phyloP scores from a whole-genome alignment of 2,329 filamentous ascomycete species.

The Xylogone sp. region DNA sequence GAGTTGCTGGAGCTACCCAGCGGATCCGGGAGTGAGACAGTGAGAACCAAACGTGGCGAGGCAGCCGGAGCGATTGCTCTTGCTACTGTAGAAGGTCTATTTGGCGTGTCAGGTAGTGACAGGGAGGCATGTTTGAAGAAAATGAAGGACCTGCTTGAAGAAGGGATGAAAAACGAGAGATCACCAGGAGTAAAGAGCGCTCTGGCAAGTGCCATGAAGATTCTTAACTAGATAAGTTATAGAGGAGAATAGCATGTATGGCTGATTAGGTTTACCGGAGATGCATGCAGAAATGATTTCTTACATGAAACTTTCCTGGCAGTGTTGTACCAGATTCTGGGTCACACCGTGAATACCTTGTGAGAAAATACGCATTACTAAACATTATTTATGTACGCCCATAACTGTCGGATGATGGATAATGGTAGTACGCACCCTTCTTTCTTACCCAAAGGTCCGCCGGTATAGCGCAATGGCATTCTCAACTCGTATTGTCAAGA shows the following conservation, averaged over 20 bases:
- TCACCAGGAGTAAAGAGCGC: slow-evolving; percentile 20
- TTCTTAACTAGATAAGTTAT: slow-evolving; percentile 11
- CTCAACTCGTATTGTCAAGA: too few relatives aligned
- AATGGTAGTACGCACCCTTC: slow-evolving; percentile 23
- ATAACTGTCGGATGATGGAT: too few relatives aligned
- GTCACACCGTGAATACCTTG: too few relatives aligned
- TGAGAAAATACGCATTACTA: slow-evolving; percentile 16
- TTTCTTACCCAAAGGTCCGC: slow-evolving; percentile 20
- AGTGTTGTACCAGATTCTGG: too few relatives aligned
- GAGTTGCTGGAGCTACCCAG: slow-evolving; percentile 23
- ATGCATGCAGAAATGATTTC: too few relatives aligned
- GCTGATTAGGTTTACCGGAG: too few relatives aligned
- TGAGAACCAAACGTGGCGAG: slow-evolving; percentile 27
- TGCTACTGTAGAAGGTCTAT: slow-evolving; percentile 20
- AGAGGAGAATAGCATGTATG: too few relatives aligned
- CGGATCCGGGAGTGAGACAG: slow-evolving; percentile 25
- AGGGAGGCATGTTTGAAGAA: slow-evolving; percentile 14
- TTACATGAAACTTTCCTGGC: too few relatives aligned
- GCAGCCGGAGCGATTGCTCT: slow-evolving; percentile 25
- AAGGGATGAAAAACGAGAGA: slow-evolving; percentile 22
- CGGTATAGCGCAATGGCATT: too few relatives aligned
- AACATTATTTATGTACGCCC: too few relatives aligned
- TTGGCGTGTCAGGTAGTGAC: slow-evolving; percentile 21
- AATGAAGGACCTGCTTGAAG: slow-evolving; percentile 16
- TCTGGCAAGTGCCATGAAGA: slow-evolving; percentile 20